A percentile compares a stretch with the other conserved stretches of the same genome.
These are phyloP conservation scores for Exophiala viscosa DNA, from an alignment of 2,329 filamentous ascomycete genomes.

Conservation along the genomic window DNA sequence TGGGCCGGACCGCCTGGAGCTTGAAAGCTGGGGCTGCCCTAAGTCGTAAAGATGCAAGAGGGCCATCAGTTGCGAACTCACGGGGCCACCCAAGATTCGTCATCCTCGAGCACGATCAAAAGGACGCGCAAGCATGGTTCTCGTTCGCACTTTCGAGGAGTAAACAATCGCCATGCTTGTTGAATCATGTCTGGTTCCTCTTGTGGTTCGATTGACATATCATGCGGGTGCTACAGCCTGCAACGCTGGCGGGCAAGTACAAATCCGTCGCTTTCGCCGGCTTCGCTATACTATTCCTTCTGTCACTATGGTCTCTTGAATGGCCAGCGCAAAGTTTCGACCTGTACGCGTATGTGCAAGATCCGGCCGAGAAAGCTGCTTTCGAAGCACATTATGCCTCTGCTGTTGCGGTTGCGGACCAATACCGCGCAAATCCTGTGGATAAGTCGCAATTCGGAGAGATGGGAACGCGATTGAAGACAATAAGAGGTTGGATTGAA, in stretches of 20 bases:
- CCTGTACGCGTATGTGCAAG: neutral
- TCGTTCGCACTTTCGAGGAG: too few relatives aligned
- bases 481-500: constrained; percentile 4
- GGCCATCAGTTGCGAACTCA: too few relatives aligned
- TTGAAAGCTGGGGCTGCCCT: too few relatives aligned
- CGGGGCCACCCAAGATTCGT: too few relatives aligned
- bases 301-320: constrained; percentile 1
- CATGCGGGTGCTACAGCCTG: neutral
- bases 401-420: neutral
- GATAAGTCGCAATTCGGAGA: constrained; percentile 8
- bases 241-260: neutral
- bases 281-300: neutral
- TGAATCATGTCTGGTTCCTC: too few relatives aligned
- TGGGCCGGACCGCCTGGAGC: too few relatives aligned
- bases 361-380: neutral
- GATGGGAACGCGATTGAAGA: constrained; percentile 7
- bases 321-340: neutral
- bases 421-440: constrained; percentile 1
- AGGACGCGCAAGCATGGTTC: too few relatives aligned
- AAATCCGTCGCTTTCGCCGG: neutral
- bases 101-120: too few relatives aligned
- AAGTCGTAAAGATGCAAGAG: too few relatives aligned
- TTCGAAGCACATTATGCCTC: constrained; percentile 3
- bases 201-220: neutral
- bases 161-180: too few relatives aligned